Conservation (phyloP, 371 early-diverging fungal species). For the Conidiobolus coronatus region DNA sequence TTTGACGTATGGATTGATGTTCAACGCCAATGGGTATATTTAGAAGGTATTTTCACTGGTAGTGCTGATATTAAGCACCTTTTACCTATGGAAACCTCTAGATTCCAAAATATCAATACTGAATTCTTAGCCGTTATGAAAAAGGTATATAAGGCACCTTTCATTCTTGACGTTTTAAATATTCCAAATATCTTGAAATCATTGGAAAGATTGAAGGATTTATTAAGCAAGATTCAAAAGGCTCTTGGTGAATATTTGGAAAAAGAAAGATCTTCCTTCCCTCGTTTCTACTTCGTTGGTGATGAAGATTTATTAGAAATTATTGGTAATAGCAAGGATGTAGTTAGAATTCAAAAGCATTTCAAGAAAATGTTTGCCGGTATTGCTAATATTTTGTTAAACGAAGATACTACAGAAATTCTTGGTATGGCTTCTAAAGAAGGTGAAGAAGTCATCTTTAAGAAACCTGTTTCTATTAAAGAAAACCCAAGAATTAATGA, state of each 20-base stretch:
- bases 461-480: constrained; percentile 50
- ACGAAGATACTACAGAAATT: constrained; percentile 48
- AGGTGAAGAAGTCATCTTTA: constrained; percentile 74
- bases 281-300: constrained; percentile 98
- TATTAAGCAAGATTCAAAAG: constrained; percentile 86
- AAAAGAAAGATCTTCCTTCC: constrained; percentile 86
- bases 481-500: constrained; percentile 85
- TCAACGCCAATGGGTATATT: constrained; percentile 97
- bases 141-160: constrained; percentile 91
- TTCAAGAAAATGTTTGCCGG: constrained; percentile 99
- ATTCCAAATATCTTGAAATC: constrained; percentile 86
- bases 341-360: constrained; percentile 87
- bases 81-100: constrained; percentile 78
- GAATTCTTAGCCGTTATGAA: constrained; percentile 96
- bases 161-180: constrained; percentile 79
- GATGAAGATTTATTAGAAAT: constrained; percentile 98
- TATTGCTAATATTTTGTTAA: constrained; percentile 57
- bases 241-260: constrained; percentile 96
- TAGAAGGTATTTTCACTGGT: constrained; percentile 93
- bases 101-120: constrained; percentile 88
- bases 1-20: constrained; percentile 96
- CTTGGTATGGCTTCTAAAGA: constrained; percentile 75
- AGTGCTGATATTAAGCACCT: constrained; percentile 91
- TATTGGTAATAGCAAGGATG: constrained; percentile 93
- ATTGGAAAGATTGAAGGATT: constrained; percentile 80